Base-by-base conservation (phyloP, 129 eudicot genomes). In the Deinandra increscens region DNA sequence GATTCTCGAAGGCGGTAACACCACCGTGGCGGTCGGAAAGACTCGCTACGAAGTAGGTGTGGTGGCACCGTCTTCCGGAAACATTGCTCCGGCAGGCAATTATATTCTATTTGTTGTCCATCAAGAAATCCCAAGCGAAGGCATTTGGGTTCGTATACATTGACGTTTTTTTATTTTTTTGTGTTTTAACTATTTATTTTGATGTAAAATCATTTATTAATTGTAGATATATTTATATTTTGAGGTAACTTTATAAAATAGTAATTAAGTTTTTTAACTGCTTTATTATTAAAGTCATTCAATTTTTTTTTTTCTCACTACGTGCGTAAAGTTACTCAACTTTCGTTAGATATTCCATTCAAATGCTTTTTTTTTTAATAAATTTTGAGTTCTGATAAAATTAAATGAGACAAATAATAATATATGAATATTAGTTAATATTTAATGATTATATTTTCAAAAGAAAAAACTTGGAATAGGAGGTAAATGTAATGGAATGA, bases 101-200 rank as follows among this genome's bases (percentile, higher is more conserved):
- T 87, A 87, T 33, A 69, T 91, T 33, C 46, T 91, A 15, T 87
- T 74, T 69, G 90, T 87, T 75, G 96, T 91, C 13, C 88, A 87
- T 69, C 82, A 77, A 62, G 88, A 67, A 15, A 58, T 91, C 20
- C 92, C 97, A 1, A 87, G 97, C 67, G 89, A 76, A 39, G 97
- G 90, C n/a, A 81, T 83, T 53, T 91, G 97, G 97, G 83, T 91
- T 61, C 84, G 76, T 50, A 6, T 69, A 12, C 71, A 17, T 61
- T 77, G 10, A 61, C 26, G 14, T 22, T 6, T 22, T 58, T 58
- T 20, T 17, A 34, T 12, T 15, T 36, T 33, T 20, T 20, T 38
- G 4, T 18, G 11, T 60, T 5, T 44, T 67, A 8, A 13, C 67
- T 58, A 19, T 9, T 7, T 60, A 36, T 36, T 69, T 60, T 9